A percentile compares a stretch with the other conserved stretches of the same genome.
Conservation (phyloP, 805 yeast species). For the Schwanniomyces occidentalis region DNA sequence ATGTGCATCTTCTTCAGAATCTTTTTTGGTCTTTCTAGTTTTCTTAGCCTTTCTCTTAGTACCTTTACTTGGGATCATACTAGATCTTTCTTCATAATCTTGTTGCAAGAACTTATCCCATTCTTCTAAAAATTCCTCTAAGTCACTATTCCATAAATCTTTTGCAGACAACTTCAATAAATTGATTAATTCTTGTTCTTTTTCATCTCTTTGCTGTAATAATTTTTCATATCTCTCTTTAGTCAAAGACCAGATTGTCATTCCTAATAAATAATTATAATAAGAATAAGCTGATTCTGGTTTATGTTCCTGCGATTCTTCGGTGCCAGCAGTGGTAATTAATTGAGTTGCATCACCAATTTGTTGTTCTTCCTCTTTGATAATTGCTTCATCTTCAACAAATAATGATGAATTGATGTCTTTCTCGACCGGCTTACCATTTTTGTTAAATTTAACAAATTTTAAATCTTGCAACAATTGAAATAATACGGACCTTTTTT, state of each 20-base stretch:
- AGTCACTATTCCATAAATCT: slow-evolving; percentile 84
- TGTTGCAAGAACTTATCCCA: slow-evolving; percentile 69
- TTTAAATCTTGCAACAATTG: slow-evolving; percentile 59
- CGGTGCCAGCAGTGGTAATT: slow-evolving; percentile 25
- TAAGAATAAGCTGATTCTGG: slow-evolving; percentile 61
- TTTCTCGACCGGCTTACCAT: slow-evolving; percentile 62
- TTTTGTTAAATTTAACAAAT: slow-evolving; percentile 76
- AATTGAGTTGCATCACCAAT: slow-evolving; percentile 19
- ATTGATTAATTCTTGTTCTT: slow-evolving; percentile 66
- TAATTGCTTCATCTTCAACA: slow-evolving; percentile 39
- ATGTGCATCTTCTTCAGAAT: slow-evolving; percentile 1
- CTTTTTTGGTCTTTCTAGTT: slow-evolving; percentile 7
- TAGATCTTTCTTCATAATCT: slow-evolving; percentile 61
- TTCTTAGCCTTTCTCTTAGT: slow-evolving; percentile 40
- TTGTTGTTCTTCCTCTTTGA: slow-evolving; percentile 43
- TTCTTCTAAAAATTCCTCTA: slow-evolving; percentile 66
- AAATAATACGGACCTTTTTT: slow-evolving; percentile 64
- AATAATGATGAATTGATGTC: slow-evolving; percentile 20
- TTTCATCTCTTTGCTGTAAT: slow-evolving; percentile 67
- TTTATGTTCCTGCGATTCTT: slow-evolving; percentile 38
- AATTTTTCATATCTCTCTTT: slow-evolving; percentile 83
- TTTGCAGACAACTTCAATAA: slow-evolving; percentile 72
- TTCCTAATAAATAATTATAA: slow-evolving; percentile 85
- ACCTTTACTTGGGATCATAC: slow-evolving; percentile 45
- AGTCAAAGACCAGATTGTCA: slow-evolving; percentile 94